Evolutionary conservation across 2,329 filamentous ascomycete genomes (phyloP).

Genomic region (Microcyclosporella mali): DNA sequence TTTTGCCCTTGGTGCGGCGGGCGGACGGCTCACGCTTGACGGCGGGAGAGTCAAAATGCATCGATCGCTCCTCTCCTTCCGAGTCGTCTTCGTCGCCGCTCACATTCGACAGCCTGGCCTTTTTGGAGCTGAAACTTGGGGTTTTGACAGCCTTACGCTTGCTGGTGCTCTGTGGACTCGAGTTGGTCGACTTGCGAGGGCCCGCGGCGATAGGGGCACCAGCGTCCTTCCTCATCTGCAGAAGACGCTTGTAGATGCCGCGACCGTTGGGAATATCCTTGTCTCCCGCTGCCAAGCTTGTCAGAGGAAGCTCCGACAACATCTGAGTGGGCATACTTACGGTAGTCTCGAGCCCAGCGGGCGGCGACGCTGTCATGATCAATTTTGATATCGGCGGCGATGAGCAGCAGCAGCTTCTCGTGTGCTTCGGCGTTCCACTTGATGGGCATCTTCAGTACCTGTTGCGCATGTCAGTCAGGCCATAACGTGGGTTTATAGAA

Average conservation of each 20-base stretch:
- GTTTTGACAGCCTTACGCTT: conserved; percentile 12
- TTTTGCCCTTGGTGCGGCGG: conserved; percentile 12
- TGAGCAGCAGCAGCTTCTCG: conserved; percentile 22
- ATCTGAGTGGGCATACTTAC: conserved; percentile 1
- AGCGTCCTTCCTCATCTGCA: conserved; percentile 12
- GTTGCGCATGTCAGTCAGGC: too few relatives aligned
- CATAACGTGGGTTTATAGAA: too few relatives aligned
- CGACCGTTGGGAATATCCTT: conserved; percentile 11
- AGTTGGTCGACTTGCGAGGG: background rate
- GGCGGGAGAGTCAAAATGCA: conserved; percentile 5
- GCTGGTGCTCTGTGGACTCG: conserved; percentile 4
- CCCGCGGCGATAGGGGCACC: conserved; percentile 2
- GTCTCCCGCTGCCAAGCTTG: conserved; percentile 10
- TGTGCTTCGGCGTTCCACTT: conserved; percentile 21
- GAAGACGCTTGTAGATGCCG: conserved; percentile 22
- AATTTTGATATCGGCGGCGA: conserved; percentile 16
- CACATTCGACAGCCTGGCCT: conserved; percentile 5
- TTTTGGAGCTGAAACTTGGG: conserved; percentile 11
- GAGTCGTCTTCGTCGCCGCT: conserved; percentile 25
- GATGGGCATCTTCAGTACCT: background rate
- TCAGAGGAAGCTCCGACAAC: conserved; percentile 2
- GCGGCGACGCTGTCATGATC: conserved; percentile 11
- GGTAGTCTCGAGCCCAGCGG: conserved; percentile 15
- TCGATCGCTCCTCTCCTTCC: conserved; percentile 14
- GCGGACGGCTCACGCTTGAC: conserved; percentile 13